Conservation (phyloP, 2,329 filamentous ascomycete genomes). For the Cordyceps fumosorosea region DNA sequence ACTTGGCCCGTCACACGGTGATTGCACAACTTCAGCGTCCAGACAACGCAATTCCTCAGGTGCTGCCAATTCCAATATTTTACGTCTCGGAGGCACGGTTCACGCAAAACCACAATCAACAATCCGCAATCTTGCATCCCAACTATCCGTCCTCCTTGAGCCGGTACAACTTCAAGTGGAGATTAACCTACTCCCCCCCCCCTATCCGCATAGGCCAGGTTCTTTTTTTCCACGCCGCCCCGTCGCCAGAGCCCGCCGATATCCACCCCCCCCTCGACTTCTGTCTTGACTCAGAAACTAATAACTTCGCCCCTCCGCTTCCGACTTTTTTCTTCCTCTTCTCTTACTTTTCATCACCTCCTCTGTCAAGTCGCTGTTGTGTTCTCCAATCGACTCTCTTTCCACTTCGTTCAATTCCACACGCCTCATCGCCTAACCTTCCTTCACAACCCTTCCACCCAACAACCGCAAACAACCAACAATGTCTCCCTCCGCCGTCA, state of each 20-base stretch:
- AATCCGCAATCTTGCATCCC: neutral
- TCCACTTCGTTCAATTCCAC: neutral
- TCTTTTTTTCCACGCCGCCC: neutral
- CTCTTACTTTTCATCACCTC: neutral
- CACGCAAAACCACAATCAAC: neutral
- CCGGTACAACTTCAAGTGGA: conserved; percentile 7
- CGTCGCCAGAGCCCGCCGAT: neutral
- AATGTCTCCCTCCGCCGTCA: conserved; percentile 45
- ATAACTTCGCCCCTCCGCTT: conserved; percentile 1
- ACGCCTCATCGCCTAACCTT: neutral
- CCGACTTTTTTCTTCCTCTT: neutral
- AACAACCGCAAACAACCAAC: conserved; percentile 14
- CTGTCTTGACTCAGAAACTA: conserved; percentile 4
- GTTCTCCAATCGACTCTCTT: neutral
- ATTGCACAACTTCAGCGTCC: too few relatives aligned
- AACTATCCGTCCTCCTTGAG: conserved; percentile 1
- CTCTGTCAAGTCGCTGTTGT: neutral
- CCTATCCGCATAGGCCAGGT: neutral
- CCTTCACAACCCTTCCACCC: neutral
- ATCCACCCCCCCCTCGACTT: neutral
- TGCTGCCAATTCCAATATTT: neutral
- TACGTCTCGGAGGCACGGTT: neutral
- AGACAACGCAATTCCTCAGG: too few relatives aligned
- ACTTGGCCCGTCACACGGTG: too few relatives aligned
- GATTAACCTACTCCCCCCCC: neutral